Evolutionary conservation across 495 filamentous ascomycete species (phyloP), one percentile per base, ranked within the genome.

Genomic region (Aspergillus taichungensis): DNA sequence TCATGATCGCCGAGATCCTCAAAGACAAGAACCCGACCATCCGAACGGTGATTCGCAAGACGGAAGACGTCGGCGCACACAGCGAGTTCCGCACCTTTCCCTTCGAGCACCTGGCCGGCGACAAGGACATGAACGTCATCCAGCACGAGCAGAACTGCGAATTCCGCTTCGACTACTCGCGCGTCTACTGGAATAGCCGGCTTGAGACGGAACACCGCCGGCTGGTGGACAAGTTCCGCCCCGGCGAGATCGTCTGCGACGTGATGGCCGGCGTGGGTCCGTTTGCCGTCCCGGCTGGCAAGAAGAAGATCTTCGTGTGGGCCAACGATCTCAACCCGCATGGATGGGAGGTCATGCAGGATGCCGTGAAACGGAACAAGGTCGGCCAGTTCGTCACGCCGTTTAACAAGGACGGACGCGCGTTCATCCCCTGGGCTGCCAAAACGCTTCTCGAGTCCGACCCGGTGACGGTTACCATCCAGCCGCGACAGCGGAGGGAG

Each of bases 201-300:
- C 73, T 99, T 8, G 80, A 90, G 47, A 85, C 81, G 8, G 92
- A 99, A 62, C 92, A 99, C 60, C 76, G 79, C 37, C 75, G 92
- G 2, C 67, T 99, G 8, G 77, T 94, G 45, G 67, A 77, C 37
- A 69, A 84, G 43, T 98, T 97, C 68, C 66, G 76, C 34, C 76
- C 79, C 1, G 88, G 92, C 14, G 87, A 96, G 51, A 88, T 89
- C 18, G 85, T 97, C 6, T 88, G 84, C 69, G 92, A 99, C 62
- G 86, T 96, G 47, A 99, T 99, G 92, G 90, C 91, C 7, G 92
- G 92, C 30, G 86, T 99, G 35, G 92, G 92, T 1, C 92, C 92
- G 1, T 99, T 99, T 61, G 90, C 90, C 28, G 71, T 97, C 3
- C 92, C 92, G 0, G 90, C 92, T 1, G 92, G 86, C 24, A 91